Conservation (phyloP, 2,329 filamentous ascomycete genomes). For the Dothistroma pini region DNA sequence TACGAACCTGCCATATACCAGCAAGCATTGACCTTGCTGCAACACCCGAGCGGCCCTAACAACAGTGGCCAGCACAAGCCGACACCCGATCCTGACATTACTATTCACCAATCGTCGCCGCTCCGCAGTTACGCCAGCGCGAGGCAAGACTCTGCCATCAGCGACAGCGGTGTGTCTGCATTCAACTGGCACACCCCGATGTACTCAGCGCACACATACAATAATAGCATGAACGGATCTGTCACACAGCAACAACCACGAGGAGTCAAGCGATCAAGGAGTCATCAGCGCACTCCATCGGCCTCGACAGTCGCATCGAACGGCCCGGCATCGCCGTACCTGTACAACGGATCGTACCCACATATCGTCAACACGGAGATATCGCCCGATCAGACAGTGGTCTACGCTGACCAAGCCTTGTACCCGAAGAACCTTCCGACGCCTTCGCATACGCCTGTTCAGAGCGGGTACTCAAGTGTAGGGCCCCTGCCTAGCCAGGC, state of each 20-base stretch:
- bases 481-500: constrained; percentile 31
- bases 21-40: constrained; percentile 18
- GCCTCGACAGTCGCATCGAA: constrained; percentile 42
- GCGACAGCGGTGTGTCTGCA: constrained; percentile 13
- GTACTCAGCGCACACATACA: constrained; percentile 21
- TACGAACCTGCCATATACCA: constrained; percentile 13
- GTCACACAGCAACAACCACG: constrained; percentile 16
- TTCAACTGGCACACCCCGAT: constrained; percentile 21
- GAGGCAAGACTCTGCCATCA: constrained; percentile 16
- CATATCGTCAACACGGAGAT: constrained; percentile 47
- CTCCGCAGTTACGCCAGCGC: constrained; percentile 7
- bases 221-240: constrained; percentile 28
- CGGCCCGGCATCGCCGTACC: constrained; percentile 44
- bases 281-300: constrained; percentile 35
- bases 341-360: constrained; percentile 33
- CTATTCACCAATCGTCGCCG: neutral
- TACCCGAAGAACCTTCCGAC: constrained; percentile 54
- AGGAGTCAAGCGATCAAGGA: constrained; percentile 25
- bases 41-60: constrained; percentile 6
- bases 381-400: constrained; percentile 40
- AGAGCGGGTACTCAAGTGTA: constrained; percentile 45
- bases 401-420: constrained; percentile 38
- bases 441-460: constrained; percentile 53
- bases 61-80: constrained; percentile 3
- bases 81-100: neutral